These are phyloP conservation scores for Geosmithia morbida DNA, from an alignment of 2,329 filamentous ascomycete genomes.

Conservation along the genomic window DNA sequence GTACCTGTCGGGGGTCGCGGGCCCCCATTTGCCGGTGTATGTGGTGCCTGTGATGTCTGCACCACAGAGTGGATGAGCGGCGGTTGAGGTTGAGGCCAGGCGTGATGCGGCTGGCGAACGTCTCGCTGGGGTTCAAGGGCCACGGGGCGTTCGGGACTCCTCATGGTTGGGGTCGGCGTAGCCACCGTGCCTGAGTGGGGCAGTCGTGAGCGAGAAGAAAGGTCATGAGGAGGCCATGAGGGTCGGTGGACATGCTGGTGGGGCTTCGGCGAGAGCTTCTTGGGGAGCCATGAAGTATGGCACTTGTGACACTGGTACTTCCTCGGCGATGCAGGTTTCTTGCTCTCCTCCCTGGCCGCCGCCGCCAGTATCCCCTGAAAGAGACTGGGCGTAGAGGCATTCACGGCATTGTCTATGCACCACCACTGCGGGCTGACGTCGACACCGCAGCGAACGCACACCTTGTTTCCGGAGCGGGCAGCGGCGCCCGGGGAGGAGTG, in stretches of 20 bases:
- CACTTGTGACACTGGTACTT: constrained; percentile 68
- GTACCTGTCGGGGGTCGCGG: not conserved
- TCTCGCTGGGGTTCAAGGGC: constrained; percentile 1
- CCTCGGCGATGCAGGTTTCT: constrained; percentile 43
- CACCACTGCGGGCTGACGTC: constrained; percentile 68
- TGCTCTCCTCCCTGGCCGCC: constrained; percentile 37
- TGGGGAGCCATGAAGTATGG: constrained; percentile 18
- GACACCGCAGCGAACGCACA: constrained; percentile 50
- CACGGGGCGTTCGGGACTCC: not conserved
- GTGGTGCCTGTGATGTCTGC: not conserved
- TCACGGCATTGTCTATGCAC: constrained; percentile 36
- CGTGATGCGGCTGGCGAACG: not conserved
- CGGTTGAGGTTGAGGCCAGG: constrained; percentile 1
- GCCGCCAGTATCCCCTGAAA: constrained; percentile 11
- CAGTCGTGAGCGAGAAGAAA: not conserved
- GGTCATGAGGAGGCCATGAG: not conserved
- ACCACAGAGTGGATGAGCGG: not conserved
- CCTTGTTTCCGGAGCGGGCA: constrained; percentile 30
- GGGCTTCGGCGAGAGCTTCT: not conserved
- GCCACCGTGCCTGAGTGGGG: not conserved
- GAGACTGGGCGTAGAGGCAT: constrained; percentile 24
- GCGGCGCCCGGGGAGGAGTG: constrained; percentile 12
- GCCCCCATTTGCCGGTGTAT: not conserved
- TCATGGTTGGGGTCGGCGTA: not conserved
- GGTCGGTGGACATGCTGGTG: not conserved